phyloP scores from a whole-genome alignment of 306 rosid genomes.

The Mimosa bimucronata region DNA sequence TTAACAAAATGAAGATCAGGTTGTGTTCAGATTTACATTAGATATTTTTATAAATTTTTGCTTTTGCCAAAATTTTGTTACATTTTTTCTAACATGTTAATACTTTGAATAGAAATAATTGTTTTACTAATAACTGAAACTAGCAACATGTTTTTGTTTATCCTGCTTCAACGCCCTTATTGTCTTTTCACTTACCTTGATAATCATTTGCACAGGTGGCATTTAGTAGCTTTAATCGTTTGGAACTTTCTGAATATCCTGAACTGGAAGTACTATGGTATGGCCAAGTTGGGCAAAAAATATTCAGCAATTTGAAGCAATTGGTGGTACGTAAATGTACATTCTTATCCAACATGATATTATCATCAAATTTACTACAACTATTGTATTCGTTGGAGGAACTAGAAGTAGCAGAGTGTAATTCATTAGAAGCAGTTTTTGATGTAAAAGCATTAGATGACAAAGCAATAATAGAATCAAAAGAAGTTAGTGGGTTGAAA shows the following conservation, averaged over 20 bases:
- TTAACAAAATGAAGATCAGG: no score
- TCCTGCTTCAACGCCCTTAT: no score
- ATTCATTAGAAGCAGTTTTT: neutral
- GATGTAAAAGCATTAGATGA: neutral
- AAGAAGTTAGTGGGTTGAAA: neutral
- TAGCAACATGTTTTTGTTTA: no score
- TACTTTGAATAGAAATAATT: no score
- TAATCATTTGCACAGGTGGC: no score
- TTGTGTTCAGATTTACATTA: no score
- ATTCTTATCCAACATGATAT: neutral
- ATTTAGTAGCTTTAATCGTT: neutral
- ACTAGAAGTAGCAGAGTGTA: neutral
- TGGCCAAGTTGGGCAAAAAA: neutral
- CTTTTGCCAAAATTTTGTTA: no score
- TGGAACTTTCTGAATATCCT: neutral
- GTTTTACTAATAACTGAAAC: no score
- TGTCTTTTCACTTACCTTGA: neutral
- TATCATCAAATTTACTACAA: neutral
- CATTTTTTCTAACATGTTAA: no score
- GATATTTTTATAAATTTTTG: no score
- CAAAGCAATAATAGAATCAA: neutral
- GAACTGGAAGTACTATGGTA: neutral
- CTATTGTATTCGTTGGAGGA: neutral
- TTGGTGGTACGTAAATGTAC: neutral
- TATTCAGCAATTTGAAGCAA: neutral